A percentile compares a stretch with the other conserved stretches of the same genome.
These are phyloP conservation scores for Alternaria brassicae DNA, from an alignment of 2,329 filamentous ascomycete genomes.

Conservation along the genomic window DNA sequence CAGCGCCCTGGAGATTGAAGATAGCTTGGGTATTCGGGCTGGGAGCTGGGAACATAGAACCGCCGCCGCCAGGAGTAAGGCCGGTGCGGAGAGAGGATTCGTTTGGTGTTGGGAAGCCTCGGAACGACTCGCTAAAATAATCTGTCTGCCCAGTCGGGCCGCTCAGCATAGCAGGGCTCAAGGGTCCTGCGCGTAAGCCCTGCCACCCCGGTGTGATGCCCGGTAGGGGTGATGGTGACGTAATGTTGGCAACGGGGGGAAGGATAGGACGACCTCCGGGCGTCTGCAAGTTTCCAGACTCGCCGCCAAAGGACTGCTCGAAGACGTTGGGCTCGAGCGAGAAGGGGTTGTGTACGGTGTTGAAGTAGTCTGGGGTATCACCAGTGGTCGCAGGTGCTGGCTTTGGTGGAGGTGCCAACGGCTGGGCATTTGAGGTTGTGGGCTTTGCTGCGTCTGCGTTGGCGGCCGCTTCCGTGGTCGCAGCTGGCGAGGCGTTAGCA, in stretches of 20 bases:
- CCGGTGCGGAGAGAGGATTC: slow-evolving; percentile 93
- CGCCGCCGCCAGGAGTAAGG: slow-evolving; percentile 90
- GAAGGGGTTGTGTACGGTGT: slow-evolving; percentile 60
- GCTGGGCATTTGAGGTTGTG: slow-evolving; percentile 52
- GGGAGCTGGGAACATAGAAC: slow-evolving; percentile 94
- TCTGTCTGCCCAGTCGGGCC: slow-evolving; percentile 75
- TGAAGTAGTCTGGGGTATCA: slow-evolving; percentile 61
- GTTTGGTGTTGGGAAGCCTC: slow-evolving; percentile 92
- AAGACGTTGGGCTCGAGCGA: slow-evolving; percentile 94
- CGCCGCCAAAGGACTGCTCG: slow-evolving; percentile 82
- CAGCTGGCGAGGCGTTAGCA: slow-evolving; percentile 31
- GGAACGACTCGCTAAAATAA: slow-evolving; percentile 86
- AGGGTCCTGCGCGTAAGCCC: slow-evolving; percentile 86
- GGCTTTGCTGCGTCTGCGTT: slow-evolving; percentile 39
- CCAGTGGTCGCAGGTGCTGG: slow-evolving; percentile 51
- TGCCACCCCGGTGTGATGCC: slow-evolving; percentile 83
- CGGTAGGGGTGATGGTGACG: slow-evolving; percentile 82
- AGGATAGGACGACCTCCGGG: slow-evolving; percentile 76
- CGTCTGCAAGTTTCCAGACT: slow-evolving; percentile 66
- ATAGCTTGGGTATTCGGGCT: slow-evolving; percentile 87
- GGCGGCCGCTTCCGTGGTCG: slow-evolving; percentile 29
- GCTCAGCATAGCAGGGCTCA: slow-evolving; percentile 97
- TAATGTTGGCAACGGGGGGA: slow-evolving; percentile 87
- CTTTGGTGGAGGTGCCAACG: slow-evolving; percentile 61
- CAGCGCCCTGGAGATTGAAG: slow-evolving; percentile 79